Base-by-base conservation (phyloP, 2,329 filamentous ascomycete genomes). In the Pseudocercospora pini-densiflorae region DNA sequence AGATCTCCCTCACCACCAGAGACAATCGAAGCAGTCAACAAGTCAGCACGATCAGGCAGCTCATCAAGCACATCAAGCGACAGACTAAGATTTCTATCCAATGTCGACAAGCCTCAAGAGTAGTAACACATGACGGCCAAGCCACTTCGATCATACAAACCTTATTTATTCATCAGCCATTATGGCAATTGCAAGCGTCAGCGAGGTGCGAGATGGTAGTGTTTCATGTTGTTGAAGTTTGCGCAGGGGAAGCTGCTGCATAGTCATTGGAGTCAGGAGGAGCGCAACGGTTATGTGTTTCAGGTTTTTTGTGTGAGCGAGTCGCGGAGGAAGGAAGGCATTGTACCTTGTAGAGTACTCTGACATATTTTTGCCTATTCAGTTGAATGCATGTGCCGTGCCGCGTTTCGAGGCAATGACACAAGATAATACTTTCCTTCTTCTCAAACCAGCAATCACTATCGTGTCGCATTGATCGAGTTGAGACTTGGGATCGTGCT, bases 1-100 rank as follows among this genome's bases (percentile, higher is more conserved):
- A 55, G 57, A 10, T 21, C 47, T 14, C 21, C 47, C 1, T 64
- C 51, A 43, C 57, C 49, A 64, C 43, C 54, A 31, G 63, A 40
- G 43, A 31, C 14, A 10, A 61, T 71, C 24, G 61, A 66, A 59
- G 55, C 62, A n/a, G 53, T 69, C 59, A 55, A 57, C 43, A 70
- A 69, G 60, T 66, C 66, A 27, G 51, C 68, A 53, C 68, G 71
- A 33, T 70, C 66, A 8, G 63, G 53, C 61, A 72, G 69, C 43
- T 61, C 67, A 24, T 70, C 70, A 16, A 70, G 66, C 63, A 63
- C 51, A 19, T 43, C 57, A 10, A 67, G 62, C 61, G 62, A 57
- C 19, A 47, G 57, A 21, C 51, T 43, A 2, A 57, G 45, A n/a
- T 71, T 70, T 66, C 59, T 71, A 5, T 58, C 63, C 45, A 66